Base-by-base conservation (phyloP, 2,329 filamentous ascomycete genomes). In the Hawksworthiomyces lignivorus region DNA sequence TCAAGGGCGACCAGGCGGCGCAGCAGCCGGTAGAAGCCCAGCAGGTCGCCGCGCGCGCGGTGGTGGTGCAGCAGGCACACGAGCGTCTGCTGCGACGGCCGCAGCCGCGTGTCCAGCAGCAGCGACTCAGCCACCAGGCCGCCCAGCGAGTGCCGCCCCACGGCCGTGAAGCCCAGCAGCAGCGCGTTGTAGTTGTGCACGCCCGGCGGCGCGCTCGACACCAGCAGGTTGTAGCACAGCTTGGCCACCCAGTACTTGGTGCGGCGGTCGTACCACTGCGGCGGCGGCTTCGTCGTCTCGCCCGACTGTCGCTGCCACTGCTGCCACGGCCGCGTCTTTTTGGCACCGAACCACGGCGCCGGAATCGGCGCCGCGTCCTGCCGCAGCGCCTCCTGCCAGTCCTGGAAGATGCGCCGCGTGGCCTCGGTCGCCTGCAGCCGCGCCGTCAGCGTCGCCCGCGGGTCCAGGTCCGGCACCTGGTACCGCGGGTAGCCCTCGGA, bases 101-200 rank as follows among this genome's bases (percentile, higher is more conserved):
- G 62, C 32, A 73, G 53, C 4, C 58, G 58, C 28, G 63, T 70
- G 9, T 61, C 50, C 30, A 65, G 49, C 31, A 75, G 58, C 39
- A 76, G 72, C 0, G 68, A 70, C 37, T 73, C 59, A 17, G 77
- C 63, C 24, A 82, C 64, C n/a, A 64, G 52, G 28, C 76, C 65
- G 4, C 73, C 69, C 15, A 82, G 61, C 28, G 63, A 60, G 42
- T 70, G 64, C 39, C 70, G 62, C 21, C 68, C 63, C 5, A 70
- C 56, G 24, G 67, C 64, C 39, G 73, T 69, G 38, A 90, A 78
- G n/a, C 75, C 74, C n/a, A 74, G 58, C 3, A 90, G 71, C 20
- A 92, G 68, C 11, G 72, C 70, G 54, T 88, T 88, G 63, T 80
- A 87, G 4, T 80, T 87, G 49, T 78, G 69, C 27, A 84, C 71